Evolutionary conservation across 2,329 filamentous ascomycete species (phyloP).

Genomic region (Epichloe typhina): DNA sequence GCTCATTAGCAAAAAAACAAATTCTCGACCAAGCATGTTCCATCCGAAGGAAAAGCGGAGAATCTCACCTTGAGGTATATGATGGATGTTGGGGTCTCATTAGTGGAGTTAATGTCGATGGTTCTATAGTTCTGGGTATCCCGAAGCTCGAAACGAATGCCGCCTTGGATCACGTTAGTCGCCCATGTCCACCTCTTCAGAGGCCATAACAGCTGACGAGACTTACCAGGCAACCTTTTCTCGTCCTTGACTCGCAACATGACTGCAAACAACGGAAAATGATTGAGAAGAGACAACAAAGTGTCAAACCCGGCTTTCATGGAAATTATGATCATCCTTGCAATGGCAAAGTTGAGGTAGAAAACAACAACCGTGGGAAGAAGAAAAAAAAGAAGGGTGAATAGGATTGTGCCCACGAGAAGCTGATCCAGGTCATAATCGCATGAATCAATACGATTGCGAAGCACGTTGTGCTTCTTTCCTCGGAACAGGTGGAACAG

Average conservation of each 20-base stretch:
- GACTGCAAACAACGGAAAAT: slow-evolving; percentile 91
- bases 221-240: slow-evolving; percentile 65
- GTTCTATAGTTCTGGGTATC: slow-evolving; percentile 47
- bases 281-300: slow-evolving; percentile 82
- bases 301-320: slow-evolving; percentile 88
- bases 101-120: slow-evolving; percentile 24
- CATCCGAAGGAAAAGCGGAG: neutral
- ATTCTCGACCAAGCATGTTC: too few relatives aligned
- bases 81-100: slow-evolving; percentile 57
- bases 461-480: slow-evolving; percentile 93
- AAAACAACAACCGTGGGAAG: slow-evolving; percentile 92
- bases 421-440: slow-evolving; percentile 97
- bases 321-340: slow-evolving; percentile 87
- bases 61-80: slow-evolving; percentile 66
- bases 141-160: slow-evolving; percentile 81
- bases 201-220: slow-evolving; percentile 10
- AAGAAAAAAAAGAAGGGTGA: slow-evolving; percentile 88
- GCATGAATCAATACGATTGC: slow-evolving; percentile 96
- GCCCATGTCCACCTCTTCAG: neutral
- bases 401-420: slow-evolving; percentile 88
- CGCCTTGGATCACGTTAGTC: slow-evolving; percentile 21
- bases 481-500: slow-evolving; percentile 98
- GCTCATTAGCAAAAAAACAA: neutral
- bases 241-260: slow-evolving; percentile 96
- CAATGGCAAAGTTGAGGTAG: slow-evolving; percentile 89